These are phyloP conservation scores for Oryza brachyantha DNA, from an alignment of 176 grass and related monocot species.

Conservation along the genomic window DNA sequence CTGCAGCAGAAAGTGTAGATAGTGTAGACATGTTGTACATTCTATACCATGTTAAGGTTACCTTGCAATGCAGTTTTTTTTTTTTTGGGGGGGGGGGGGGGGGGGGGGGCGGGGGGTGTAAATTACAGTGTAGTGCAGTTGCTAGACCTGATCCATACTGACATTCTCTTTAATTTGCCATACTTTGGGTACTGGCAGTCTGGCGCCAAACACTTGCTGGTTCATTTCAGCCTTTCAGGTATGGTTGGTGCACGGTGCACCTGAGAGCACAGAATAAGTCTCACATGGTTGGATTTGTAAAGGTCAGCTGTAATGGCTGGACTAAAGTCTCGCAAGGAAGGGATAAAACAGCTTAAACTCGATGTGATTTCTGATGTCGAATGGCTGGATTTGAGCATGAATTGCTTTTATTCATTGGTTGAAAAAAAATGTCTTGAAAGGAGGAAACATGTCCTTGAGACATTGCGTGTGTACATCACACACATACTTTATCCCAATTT, in stretches of 20 bases:
- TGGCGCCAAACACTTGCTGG: background rate
- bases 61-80: background rate
- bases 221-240: background rate
- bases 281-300: constrained; percentile 11
- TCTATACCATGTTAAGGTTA: background rate
- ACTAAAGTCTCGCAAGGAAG: background rate
- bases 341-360: background rate
- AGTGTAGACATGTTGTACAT: constrained; percentile 16
- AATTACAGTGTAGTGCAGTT: constrained; percentile 20
- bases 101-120: too few relatives aligned
- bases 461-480: background rate
- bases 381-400: background rate
- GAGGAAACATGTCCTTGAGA: background rate
- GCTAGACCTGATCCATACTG: constrained; percentile 15
- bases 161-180: constrained; percentile 13
- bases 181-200: constrained; percentile 5
- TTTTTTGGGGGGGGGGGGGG: too few relatives aligned
- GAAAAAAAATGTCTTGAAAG: background rate
- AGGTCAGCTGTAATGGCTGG: background rate
- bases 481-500: background rate
- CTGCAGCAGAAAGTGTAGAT: background rate
- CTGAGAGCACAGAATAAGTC: constrained; percentile 20
- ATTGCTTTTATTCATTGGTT: constrained; percentile 7
- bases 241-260: constrained; percentile 32
- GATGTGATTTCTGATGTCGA: background rate